Conservation (phyloP, 495 filamentous ascomycete species). For the Hapsidospora chrysogenum region DNA sequence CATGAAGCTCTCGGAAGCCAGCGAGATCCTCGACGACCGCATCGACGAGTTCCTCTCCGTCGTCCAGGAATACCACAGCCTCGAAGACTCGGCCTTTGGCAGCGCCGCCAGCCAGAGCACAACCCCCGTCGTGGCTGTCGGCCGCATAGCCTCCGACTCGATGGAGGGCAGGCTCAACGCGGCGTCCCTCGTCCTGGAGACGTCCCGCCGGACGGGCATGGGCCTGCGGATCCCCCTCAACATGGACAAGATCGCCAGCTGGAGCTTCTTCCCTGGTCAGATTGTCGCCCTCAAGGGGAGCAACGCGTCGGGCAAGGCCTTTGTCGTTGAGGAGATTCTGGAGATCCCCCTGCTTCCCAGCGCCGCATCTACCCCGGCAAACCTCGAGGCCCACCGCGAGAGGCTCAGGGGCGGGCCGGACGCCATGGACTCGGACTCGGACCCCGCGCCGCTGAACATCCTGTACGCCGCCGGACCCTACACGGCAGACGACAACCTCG, state of each 20-base stretch:
- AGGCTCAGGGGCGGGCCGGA: conserved; percentile 43
- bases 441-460: conserved; percentile 49
- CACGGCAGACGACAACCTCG: conserved; percentile 77
- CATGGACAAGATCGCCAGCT: conserved; percentile 45
- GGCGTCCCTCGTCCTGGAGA: conserved; percentile 74
- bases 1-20: conserved; percentile 83
- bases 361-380: conserved; percentile 43
- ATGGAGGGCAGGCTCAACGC: conserved; percentile 68
- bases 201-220: conserved; percentile 67
- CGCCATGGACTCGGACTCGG: conserved; percentile 35
- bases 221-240: conserved; percentile 69
- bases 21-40: conserved; percentile 83
- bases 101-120: conserved; percentile 73
- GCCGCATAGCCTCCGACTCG: conserved; percentile 76
- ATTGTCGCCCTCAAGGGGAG: conserved; percentile 76
- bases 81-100: conserved; percentile 72
- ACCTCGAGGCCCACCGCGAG: conserved; percentile 45
- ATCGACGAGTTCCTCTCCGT: conserved; percentile 72
- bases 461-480: conserved; percentile 76
- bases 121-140: conserved; percentile 74
- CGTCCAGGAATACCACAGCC: conserved; percentile 54
- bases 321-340: conserved; percentile 63
- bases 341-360: conserved; percentile 51
- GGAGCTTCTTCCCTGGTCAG: conserved; percentile 88
- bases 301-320: conserved; percentile 74